Base-by-base conservation (phyloP, 1,284 basidiomycete genomes). In the Amylostereum chailletii region DNA sequence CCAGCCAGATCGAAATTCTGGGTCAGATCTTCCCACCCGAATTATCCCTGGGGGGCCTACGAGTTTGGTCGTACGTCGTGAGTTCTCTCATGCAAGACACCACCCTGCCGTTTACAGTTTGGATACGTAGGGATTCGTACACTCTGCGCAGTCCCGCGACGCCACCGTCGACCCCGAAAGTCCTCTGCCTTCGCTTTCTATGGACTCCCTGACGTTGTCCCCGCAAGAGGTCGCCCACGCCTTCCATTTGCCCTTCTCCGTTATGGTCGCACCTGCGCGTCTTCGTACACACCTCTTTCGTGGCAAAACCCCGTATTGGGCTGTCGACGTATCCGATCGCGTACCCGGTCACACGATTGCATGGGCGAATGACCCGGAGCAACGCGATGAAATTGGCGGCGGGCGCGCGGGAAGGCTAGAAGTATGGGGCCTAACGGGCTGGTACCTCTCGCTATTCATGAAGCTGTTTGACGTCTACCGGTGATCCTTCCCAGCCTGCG, bases 391-490 rank as follows among this genome's bases (percentile, higher is more conserved):
- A 52, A 66, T 74, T 34, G 74, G 74, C 9, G 63, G 64, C 19
- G 72, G 69, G 19, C 60, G 61, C 45, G 64, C 65, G 41, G 72
- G 70, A 10, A 64, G 66, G 50, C 62, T 88, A 9, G 83, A 89
- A 58, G 76, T 89, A 26, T 90, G 87, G 86, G 87, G 87, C 0
- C 65, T 90, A 58, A 88, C 87, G 31, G 87, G 86, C 32, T 90
- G 86, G 86, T 90, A 88, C 65, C 68, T 88, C 45, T 77, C 73
- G 44, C 57, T 78, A 42, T 65, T 89, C 53, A 75, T 83, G 74
- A 71, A 69, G 51, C 67, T 61, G 36, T 57, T 83, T 52, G 65
- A 68, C 45, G 62, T 77, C 49, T 75, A 74, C 60, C 58, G 60
- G 52, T 68, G 63, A 58, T 9, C 32, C 34, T 38, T 34, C 10